phyloP scores from a whole-genome alignment of 192 early-diverging fungal species.

The Coemansia interrupta region DNA sequence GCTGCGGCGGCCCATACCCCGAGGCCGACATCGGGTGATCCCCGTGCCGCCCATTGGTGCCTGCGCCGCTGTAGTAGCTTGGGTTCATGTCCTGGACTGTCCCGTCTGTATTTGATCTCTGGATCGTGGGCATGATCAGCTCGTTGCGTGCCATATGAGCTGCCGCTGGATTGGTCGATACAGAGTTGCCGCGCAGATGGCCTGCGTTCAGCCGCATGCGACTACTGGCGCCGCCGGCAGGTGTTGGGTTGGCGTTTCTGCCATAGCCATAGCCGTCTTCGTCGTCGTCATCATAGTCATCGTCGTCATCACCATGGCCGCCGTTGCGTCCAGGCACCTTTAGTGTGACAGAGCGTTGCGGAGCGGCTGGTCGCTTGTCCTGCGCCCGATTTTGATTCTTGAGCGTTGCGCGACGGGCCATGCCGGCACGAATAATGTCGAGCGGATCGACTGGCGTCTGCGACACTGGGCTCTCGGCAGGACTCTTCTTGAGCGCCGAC shows the following conservation, averaged over 20 bases:
- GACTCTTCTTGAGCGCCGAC: constrained; percentile 30
- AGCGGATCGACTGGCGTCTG: constrained; percentile 38
- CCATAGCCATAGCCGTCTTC: constrained; percentile 6
- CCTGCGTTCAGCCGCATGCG: constrained; percentile 18
- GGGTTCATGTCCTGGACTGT: constrained; percentile 15
- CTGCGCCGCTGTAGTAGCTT: constrained; percentile 14
- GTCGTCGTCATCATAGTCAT: constrained; percentile 9
- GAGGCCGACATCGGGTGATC: not conserved
- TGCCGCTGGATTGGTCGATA: not conserved
- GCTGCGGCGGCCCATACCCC: constrained; percentile 14
- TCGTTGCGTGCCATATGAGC: constrained; percentile 42
- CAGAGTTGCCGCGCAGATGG: constrained; percentile 25
- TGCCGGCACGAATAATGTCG: constrained; percentile 48
- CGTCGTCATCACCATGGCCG: constrained; percentile 8
- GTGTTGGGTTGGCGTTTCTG: constrained; percentile 1
- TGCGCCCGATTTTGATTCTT: constrained; percentile 42
- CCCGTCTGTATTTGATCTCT: constrained; percentile 27
- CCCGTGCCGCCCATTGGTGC: not conserved
- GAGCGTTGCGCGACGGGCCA: constrained; percentile 44
- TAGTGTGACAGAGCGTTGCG: constrained; percentile 41
- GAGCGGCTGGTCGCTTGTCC: constrained; percentile 8
- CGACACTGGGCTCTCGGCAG: constrained; percentile 10
- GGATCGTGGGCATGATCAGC: constrained; percentile 42
- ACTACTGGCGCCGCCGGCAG: not conserved
- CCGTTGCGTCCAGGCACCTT: constrained; percentile 12